Evolutionary conservation across 2,329 filamentous ascomycete species (phyloP).

Genomic region (Penicillium sp.): DNA sequence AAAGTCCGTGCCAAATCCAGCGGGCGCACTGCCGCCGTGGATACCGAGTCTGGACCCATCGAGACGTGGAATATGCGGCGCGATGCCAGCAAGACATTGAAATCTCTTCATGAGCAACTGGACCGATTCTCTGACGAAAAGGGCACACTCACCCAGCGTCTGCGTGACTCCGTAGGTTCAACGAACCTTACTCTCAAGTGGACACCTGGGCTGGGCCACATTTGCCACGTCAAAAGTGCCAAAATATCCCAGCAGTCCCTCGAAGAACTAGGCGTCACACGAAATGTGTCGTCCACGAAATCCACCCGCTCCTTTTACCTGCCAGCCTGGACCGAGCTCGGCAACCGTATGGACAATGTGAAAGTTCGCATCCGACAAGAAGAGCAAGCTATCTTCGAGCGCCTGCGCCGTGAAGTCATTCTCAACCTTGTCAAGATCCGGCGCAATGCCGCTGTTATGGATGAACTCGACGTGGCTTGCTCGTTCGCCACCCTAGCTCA

Average conservation of each 20-base stretch:
- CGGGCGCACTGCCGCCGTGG: slow-evolving; percentile 29
- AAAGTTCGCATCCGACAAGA: slow-evolving; percentile 78
- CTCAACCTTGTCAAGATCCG: slow-evolving; percentile 81
- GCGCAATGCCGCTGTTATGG: slow-evolving; percentile 85
- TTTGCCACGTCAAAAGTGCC: slow-evolving; percentile 80
- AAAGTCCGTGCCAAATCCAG: slow-evolving; percentile 37
- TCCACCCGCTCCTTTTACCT: slow-evolving; percentile 83
- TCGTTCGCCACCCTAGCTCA: slow-evolving; percentile 79
- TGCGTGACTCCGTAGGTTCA: slow-evolving; percentile 64
- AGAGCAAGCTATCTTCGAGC: slow-evolving; percentile 77
- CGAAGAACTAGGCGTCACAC: slow-evolving; percentile 47
- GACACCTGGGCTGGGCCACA: slow-evolving; percentile 84
- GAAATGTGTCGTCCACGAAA: slow-evolving; percentile 75
- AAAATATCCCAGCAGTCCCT: slow-evolving; percentile 62
- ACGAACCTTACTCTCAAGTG: slow-evolving; percentile 76
- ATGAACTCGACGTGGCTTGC: slow-evolving; percentile 88
- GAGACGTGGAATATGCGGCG: slow-evolving; percentile 67
- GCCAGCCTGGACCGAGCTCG: slow-evolving; percentile 80
- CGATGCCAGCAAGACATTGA: slow-evolving; percentile 67
- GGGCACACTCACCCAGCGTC: slow-evolving; percentile 56
- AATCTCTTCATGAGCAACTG: slow-evolving; percentile 69
- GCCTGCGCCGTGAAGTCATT: slow-evolving; percentile 75
- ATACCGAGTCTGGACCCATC: slow-evolving; percentile 43
- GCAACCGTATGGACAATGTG: slow-evolving; percentile 74
- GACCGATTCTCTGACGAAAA: slow-evolving; percentile 64